Evolutionary conservation across 2,329 filamentous ascomycete species (phyloP).

Genomic region (Botryotinia globosa): DNA sequence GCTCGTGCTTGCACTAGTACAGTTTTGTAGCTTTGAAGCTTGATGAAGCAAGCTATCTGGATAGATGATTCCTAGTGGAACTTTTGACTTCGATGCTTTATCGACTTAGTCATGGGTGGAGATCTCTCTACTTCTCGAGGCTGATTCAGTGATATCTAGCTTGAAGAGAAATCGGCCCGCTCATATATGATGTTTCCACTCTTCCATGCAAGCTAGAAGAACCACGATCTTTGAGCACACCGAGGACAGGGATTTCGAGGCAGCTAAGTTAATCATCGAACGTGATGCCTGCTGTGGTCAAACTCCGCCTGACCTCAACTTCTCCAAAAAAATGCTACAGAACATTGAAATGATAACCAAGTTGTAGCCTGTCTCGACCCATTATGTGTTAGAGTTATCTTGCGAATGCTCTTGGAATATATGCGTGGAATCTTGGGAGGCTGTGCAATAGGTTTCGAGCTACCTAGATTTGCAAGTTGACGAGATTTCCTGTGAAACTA

Average conservation of each 20-base stretch:
- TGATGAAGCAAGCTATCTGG: not conserved
- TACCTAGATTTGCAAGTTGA: not conserved
- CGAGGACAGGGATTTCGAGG: not conserved
- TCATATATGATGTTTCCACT: not conserved
- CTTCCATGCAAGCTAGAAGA: fast-evolving
- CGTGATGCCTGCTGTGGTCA: fast-evolving
- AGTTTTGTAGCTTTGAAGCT: not conserved
- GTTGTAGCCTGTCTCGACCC: not conserved
- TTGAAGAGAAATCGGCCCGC: not conserved
- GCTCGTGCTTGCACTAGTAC: not conserved
- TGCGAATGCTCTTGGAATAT: not conserved
- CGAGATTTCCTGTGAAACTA: not conserved
- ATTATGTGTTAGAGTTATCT: not conserved
- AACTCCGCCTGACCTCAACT: fast-evolving
- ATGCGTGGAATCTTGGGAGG: not conserved
- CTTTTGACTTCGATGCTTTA: not conserved
- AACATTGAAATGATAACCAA: not conserved
- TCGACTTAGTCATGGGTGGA: not conserved
- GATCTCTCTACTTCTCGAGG: not conserved
- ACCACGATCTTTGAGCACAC: not conserved
- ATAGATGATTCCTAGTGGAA: not conserved
- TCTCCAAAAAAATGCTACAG: not conserved
- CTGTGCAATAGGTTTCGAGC: not conserved
- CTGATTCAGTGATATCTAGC: not conserved
- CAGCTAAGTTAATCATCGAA: not conserved